These are phyloP conservation scores for Sugiyamaella paludigena DNA, from an alignment of 1,139 yeast genomes.

Conservation along the genomic window DNA sequence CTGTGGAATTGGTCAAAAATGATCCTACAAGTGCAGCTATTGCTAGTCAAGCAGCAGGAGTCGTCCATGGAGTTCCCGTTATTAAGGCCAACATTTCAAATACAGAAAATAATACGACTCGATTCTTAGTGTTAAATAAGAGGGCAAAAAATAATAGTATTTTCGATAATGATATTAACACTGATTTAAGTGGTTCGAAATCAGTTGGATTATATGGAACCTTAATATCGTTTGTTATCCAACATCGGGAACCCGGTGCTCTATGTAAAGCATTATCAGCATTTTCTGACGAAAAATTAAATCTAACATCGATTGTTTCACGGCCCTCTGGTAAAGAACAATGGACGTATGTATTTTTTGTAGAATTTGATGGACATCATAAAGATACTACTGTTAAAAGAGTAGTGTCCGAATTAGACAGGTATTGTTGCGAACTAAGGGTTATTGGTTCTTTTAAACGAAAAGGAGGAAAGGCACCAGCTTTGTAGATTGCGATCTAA, in stretches of 20 bases:
- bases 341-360: conserved; percentile 85
- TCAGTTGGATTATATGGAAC: conserved; percentile 41
- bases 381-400: conserved; percentile 21
- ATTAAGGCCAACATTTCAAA: conserved; percentile 61
- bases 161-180: neutral
- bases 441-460: conserved; percentile 25
- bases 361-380: conserved; percentile 52
- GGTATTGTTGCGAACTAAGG: conserved; percentile 21
- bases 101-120: conserved; percentile 69
- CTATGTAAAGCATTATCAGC: conserved; percentile 63
- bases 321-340: conserved; percentile 60
- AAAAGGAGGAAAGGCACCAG: conserved; percentile 1
- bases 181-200: neutral
- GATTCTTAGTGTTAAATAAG: conserved; percentile 79
- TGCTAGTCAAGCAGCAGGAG: conserved; percentile 63
- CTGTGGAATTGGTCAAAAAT: conserved; percentile 61
- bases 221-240: conserved; percentile 62
- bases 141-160: no score
- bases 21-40: conserved; percentile 50
- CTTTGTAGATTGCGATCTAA: neutral
- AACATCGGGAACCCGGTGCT: conserved; percentile 67
- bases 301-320: conserved; percentile 69
- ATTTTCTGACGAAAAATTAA: conserved; percentile 57
- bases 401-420: conserved; percentile 22
- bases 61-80: conserved; percentile 59